Base-by-base conservation (phyloP, 1,139 yeast species). In the Suhomyces maxii region DNA sequence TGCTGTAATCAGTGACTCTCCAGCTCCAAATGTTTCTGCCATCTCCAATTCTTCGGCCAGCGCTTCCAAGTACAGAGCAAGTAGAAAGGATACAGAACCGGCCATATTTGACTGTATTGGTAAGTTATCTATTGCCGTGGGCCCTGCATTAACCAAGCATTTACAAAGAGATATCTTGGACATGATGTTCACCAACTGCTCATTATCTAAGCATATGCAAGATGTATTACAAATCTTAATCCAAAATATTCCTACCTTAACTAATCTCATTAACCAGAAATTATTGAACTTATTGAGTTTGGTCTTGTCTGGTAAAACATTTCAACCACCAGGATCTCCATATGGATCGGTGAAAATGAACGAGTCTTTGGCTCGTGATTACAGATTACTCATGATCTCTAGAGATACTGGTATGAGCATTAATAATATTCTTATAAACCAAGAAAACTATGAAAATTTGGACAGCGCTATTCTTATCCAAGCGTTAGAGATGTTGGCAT, bases 121-220 rank as follows among this genome's bases (percentile, higher is more conserved):
- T 0, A 87, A 89, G 67, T 71, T 93, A 41, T 91, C 97, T 0
- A 78, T 80, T 25, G 95, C 98, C 0, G 90, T 91, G 10, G 98
- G 97, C 0, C 96, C 97, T n/a, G 96, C 97, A 1, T 73, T 93
- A 45, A 87, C 97, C 0, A 91, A 91, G 60, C 93, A 89, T 60
- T 71, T 93, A 51, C 93, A 90, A 53, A 77, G 86, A 52, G 96
- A 89, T 57, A 79, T 91, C 25, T 69, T 93, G 48, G 95, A 86
- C 54, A 76, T 87, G 72, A 79, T 91, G 69, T 78, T 93, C 57
- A 80, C 74, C 40, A 73, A 86, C 45, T 89, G 97, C 53, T 89
- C 96, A 0, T 75, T 93, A 42, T 86, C 93, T 18, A 85, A 80
- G 50, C 84, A 87, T 52, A 82, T 91, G 82, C 84, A 89, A 59